These are phyloP conservation scores for Trichoderma hamatum DNA, from an alignment of 2,329 filamentous ascomycete genomes.

Conservation along the genomic window DNA sequence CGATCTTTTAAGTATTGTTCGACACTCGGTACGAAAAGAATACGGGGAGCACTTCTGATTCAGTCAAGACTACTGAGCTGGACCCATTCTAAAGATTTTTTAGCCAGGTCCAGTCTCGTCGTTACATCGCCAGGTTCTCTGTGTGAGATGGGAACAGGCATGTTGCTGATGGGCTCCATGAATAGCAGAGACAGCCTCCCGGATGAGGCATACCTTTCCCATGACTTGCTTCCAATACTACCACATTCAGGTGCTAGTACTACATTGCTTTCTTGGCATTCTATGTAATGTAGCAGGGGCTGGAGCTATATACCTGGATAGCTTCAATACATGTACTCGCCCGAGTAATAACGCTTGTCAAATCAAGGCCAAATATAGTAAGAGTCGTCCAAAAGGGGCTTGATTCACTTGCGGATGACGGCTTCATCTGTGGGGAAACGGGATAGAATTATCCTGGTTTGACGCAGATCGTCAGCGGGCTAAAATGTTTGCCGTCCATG, in stretches of 20 bases:
- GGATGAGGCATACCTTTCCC: background rate
- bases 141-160: background rate
- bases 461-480: background rate
- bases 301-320: too few species aligned
- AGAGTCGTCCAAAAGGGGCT: background rate
- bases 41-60: background rate
- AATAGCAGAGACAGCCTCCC: conserved; percentile 7
- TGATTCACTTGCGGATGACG: background rate
- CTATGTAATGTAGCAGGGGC: background rate
- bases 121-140: background rate
- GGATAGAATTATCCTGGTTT: background rate
- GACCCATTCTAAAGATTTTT: background rate
- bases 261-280: conserved; percentile 4
- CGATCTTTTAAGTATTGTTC: background rate
- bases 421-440: background rate
- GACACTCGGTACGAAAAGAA: background rate
- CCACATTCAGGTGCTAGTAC: background rate
- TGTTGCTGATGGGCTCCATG: background rate
- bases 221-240: background rate
- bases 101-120: background rate
- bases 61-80: background rate
- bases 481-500: background rate
- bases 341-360: background rate
- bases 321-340: background rate
- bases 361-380: background rate